These are phyloP conservation scores for Monosporascus sp. DNA, from an alignment of 2,329 filamentous ascomycete genomes.

Conservation along the genomic window DNA sequence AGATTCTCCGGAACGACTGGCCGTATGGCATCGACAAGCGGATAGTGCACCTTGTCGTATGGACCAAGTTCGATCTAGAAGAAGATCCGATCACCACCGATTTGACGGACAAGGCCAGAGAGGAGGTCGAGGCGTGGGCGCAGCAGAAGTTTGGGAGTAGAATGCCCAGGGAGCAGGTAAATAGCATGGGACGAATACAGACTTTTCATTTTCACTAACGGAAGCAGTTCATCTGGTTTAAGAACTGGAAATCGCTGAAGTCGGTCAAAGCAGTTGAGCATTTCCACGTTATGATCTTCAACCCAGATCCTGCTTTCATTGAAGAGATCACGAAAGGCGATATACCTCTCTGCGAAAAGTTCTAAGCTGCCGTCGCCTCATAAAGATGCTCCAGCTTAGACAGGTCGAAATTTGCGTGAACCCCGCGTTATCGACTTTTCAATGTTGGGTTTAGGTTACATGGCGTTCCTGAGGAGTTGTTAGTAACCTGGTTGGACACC, in stretches of 20 bases:
- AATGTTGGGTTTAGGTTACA: too few species aligned
- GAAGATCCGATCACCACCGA: conserved; percentile 63
- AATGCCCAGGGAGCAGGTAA: conserved; percentile 48
- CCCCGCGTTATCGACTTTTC: too few species aligned
- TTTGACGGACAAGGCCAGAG: conserved; percentile 57
- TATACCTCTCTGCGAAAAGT: conserved; percentile 54
- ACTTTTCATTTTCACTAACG: neutral
- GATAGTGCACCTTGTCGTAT: conserved; percentile 83
- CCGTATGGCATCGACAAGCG: conserved; percentile 77
- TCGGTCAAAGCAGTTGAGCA: conserved; percentile 85
- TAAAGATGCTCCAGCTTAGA: too few species aligned
- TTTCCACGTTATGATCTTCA: conserved; percentile 87
- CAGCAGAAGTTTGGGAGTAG: conserved; percentile 55
- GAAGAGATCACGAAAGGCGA: conserved; percentile 68
- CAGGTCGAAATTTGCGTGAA: too few species aligned
- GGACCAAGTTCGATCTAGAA: conserved; percentile 81
- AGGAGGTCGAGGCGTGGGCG: conserved; percentile 67
- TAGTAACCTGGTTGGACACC: too few species aligned
- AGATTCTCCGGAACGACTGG: conserved; percentile 86
- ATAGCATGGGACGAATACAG: conserved; percentile 18
- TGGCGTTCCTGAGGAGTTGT: too few species aligned
- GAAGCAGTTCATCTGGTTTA: conserved; percentile 64
- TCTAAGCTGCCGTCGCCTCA: conserved; percentile 7
- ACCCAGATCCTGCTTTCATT: conserved; percentile 67
- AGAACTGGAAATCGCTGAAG: conserved; percentile 83